Conservation (phyloP, 108 stramenopile species). For the Discostella pseudostelligera region DNA sequence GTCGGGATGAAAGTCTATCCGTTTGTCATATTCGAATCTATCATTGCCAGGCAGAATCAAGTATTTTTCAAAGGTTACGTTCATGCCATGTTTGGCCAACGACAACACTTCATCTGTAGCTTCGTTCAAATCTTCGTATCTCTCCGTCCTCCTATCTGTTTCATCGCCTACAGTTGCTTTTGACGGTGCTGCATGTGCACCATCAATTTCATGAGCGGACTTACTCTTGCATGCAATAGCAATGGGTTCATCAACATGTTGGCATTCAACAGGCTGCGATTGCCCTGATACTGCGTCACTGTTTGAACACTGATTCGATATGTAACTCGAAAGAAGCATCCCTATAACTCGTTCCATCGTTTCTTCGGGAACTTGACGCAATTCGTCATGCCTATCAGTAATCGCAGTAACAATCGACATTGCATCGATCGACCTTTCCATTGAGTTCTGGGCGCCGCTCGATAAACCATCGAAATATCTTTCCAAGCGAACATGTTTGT, state of each 20-base stretch:
- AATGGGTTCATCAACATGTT: neutral
- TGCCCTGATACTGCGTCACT: neutral
- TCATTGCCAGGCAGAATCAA: conserved; percentile 41
- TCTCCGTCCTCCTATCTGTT: conserved; percentile 5
- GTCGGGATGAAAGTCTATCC: conserved; percentile 46
- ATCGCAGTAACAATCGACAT: conserved; percentile 1
- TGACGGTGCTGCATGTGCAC: neutral
- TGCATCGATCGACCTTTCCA: neutral
- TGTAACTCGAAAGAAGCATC: conserved; percentile 4
- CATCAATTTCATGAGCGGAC: neutral
- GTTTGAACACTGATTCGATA: neutral
- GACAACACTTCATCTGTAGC: conserved; percentile 35
- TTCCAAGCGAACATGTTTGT: conserved; percentile 22
- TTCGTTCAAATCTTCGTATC: conserved; percentile 42
- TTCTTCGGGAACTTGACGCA: no score
- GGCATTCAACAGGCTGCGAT: neutral
- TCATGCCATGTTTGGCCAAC: conserved; percentile 51
- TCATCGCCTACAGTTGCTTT: neutral
- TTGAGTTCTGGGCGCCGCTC: neutral
- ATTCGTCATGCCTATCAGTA: conserved; percentile 12
- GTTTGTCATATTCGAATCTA: conserved; percentile 49
- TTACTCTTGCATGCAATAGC: no score
- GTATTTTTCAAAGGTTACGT: conserved; percentile 31
- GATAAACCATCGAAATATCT: neutral
- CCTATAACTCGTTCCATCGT: conserved; percentile 12